Evolutionary conservation across 2,329 filamentous ascomycete genomes (phyloP).

Genomic region (Scolecobasidium constrictum): DNA sequence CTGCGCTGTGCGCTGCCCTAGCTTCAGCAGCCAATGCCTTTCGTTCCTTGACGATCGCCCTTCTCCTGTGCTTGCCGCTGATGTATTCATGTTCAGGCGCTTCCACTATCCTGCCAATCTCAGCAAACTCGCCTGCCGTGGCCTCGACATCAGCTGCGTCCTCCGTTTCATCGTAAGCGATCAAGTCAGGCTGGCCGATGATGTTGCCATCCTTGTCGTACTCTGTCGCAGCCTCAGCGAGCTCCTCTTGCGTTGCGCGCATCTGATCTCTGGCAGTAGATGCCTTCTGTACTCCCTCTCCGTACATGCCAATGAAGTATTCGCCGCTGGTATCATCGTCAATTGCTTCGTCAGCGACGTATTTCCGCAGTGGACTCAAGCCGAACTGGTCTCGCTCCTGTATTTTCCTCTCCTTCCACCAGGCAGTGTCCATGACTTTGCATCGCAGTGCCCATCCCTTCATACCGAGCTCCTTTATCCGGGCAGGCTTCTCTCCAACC

Average conservation of each 20-base stretch:
- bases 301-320: neutral
- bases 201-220: neutral
- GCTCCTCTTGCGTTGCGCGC: neutral
- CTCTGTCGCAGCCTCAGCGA: neutral
- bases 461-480: constrained; percentile 78
- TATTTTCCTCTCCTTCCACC: constrained; percentile 53
- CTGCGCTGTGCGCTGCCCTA: neutral
- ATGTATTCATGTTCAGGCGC: neutral
- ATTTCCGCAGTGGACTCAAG: neutral
- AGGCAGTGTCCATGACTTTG: constrained; percentile 71
- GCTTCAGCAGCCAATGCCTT: neutral
- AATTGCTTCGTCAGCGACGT: neutral
- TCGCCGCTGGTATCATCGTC: neutral
- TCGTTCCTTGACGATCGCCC: neutral
- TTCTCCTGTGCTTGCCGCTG: neutral
- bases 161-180: neutral
- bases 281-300: neutral
- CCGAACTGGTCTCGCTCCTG: neutral
- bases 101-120: neutral
- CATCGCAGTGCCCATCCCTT: constrained; percentile 85
- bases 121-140: neutral
- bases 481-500: constrained; percentile 62
- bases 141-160: neutral
- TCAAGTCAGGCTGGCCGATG: neutral
- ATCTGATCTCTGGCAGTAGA: neutral